phyloP scores from a whole-genome alignment of 805 yeast genomes.

The Myxozyma mucilagina region DNA sequence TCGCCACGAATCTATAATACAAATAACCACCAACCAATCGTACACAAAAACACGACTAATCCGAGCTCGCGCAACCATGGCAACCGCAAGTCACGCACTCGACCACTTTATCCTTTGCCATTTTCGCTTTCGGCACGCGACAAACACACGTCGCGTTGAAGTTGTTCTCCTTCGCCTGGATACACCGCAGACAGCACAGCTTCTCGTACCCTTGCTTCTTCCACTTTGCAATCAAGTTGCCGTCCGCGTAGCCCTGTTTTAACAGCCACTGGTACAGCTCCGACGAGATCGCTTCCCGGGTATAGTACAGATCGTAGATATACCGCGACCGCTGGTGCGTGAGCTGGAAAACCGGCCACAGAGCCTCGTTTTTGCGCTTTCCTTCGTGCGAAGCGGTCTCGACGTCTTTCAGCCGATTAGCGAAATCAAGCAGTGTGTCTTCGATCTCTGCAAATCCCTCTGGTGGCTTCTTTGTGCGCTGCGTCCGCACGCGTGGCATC shows the following conservation, averaged over 20 bases:
- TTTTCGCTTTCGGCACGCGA: constrained; percentile 69
- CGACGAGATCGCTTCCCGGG: constrained; percentile 62
- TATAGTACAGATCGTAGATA: constrained; percentile 70
- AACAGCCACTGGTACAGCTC: constrained; percentile 75
- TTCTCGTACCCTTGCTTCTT: constrained; percentile 82
- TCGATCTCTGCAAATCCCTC: constrained; percentile 69
- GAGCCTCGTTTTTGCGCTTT: constrained; percentile 54
- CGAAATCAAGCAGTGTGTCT: constrained; percentile 63
- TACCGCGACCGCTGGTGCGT: constrained; percentile 76
- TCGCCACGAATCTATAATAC: neutral
- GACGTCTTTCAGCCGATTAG: constrained; percentile 54
- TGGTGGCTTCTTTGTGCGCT: constrained; percentile 60
- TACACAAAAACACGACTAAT: constrained; percentile 43
- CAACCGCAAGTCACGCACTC: constrained; percentile 85
- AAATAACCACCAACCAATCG: neutral
- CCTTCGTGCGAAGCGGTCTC: constrained; percentile 43
- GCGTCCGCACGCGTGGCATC: constrained; percentile 52
- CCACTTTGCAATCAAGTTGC: constrained; percentile 78
- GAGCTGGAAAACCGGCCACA: constrained; percentile 71
- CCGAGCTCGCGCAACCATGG: constrained; percentile 77
- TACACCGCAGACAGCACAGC: constrained; percentile 80
- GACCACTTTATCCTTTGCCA: constrained; percentile 42
- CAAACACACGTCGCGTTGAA: constrained; percentile 78
- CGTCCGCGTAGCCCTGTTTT: constrained; percentile 65
- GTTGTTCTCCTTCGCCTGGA: constrained; percentile 59